A percentile compares a stretch with the other conserved stretches of the same genome.
These are phyloP conservation scores for Puccinia hordei DNA, from an alignment of 1,284 basidiomycete genomes.

Conservation along the genomic window DNA sequence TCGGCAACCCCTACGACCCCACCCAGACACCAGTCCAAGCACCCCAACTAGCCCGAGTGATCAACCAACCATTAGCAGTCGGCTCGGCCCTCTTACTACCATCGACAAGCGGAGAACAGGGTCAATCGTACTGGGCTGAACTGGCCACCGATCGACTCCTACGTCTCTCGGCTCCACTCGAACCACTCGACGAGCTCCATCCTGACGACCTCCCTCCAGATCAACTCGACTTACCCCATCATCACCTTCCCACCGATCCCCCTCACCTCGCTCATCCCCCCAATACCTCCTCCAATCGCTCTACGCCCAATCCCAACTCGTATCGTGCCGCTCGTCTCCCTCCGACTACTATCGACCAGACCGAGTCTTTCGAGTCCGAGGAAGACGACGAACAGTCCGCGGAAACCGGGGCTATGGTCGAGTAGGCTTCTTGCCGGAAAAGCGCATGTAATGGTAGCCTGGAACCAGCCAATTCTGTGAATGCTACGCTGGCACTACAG, in stretches of 20 bases:
- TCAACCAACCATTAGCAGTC: conserved; percentile 19
- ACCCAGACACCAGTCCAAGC: background rate
- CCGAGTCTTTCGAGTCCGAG: background rate
- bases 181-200: background rate
- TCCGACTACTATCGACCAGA: background rate
- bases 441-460: too few relatives aligned
- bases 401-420: background rate
- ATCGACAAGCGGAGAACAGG: too few relatives aligned
- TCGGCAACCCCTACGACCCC: conserved; percentile 40
- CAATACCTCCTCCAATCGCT: background rate
- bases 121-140: conserved; percentile 26
- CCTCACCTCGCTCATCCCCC: background rate
- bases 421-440: too few relatives aligned
- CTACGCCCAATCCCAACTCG: background rate
- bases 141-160: conserved; percentile 28
- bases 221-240: background rate
- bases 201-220: conserved; percentile 7
- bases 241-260: background rate
- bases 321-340: background rate
- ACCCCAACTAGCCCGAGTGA: background rate
- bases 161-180: background rate
- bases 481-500: too few relatives aligned
- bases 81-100: conserved; percentile 13
- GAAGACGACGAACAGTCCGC: background rate
- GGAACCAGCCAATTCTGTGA: too few relatives aligned